phyloP scores from a whole-genome alignment of 1,284 basidiomycete genomes.

The Ganoderma boninense region DNA sequence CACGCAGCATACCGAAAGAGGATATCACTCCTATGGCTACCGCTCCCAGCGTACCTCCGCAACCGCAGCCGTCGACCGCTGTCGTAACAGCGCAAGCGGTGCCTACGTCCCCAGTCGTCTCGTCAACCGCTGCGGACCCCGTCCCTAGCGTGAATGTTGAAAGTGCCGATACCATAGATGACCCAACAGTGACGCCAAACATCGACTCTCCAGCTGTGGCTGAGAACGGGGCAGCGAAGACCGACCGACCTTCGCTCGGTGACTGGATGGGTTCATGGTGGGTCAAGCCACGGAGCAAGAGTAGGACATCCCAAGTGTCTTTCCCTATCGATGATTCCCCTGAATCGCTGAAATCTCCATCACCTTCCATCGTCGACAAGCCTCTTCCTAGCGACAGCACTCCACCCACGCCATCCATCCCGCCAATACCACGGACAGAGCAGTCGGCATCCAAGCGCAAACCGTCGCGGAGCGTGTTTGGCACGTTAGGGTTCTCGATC shows the following conservation, averaged over 20 bases:
- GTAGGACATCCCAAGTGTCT: conserved; percentile 32
- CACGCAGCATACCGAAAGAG: conserved; percentile 46
- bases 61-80: conserved; percentile 20
- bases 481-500: conserved; percentile 72
- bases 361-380: conserved; percentile 2
- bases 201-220: not conserved
- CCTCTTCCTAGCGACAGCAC: conserved; percentile 23
- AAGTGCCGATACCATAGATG: not conserved
- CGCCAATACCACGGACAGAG: conserved; percentile 22
- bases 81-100: conserved; percentile 18
- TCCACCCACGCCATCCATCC: conserved; percentile 25
- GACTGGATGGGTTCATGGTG: conserved; percentile 79
- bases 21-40: conserved; percentile 35
- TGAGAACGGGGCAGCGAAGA: conserved; percentile 23
- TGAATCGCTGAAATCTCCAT: conserved; percentile 31
- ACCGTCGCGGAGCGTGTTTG: conserved; percentile 70
- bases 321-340: conserved; percentile 17
- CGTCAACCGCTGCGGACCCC: conserved; percentile 1
- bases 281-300: conserved; percentile 52
- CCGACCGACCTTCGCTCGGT: conserved; percentile 39
- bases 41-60: conserved; percentile 15
- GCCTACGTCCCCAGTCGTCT: conserved; percentile 15
- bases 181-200: not conserved
- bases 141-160: not conserved
- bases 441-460: conserved; percentile 46